Conservation (phyloP, 495 filamentous ascomycete species). For the Ramalina peruviana region DNA sequence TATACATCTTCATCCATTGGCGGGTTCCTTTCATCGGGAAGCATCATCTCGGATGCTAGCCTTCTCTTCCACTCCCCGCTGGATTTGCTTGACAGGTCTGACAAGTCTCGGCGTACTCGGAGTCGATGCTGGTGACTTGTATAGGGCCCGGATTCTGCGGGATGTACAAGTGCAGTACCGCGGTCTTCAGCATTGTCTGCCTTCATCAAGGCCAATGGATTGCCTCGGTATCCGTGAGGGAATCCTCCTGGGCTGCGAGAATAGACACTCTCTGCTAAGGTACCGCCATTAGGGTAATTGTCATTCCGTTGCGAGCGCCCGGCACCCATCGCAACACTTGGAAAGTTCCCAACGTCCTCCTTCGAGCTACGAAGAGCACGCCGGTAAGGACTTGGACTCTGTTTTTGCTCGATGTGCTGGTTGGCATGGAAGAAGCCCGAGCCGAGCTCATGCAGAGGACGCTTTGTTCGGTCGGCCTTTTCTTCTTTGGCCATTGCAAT, state of each 20-base stretch:
- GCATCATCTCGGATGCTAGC: conserved; percentile 11
- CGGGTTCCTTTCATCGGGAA: neutral
- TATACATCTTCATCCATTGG: neutral
- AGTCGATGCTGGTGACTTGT: neutral
- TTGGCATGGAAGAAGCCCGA: conserved; percentile 31
- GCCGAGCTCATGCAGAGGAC: conserved; percentile 18
- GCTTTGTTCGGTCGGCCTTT: conserved; percentile 4
- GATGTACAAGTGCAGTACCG: conserved; percentile 11
- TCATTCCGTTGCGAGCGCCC: conserved; percentile 10
- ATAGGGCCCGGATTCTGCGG: neutral
- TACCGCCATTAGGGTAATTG: neutral
- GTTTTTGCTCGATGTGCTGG: conserved; percentile 30
- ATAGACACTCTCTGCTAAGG: conserved; percentile 39
- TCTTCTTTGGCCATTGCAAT: conserved; percentile 16
- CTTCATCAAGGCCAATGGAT: neutral
- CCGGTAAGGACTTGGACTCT: conserved; percentile 41
- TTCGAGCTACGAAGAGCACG: conserved; percentile 27
- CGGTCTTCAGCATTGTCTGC: conserved; percentile 3
- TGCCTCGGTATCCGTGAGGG: conserved; percentile 16
- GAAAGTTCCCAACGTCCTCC: conserved; percentile 1
- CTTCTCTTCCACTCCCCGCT: conserved; percentile 12
- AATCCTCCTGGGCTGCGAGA: conserved; percentile 39
- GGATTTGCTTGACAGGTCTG: conserved; percentile 1
- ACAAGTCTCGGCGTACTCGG: neutral
- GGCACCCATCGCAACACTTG: neutral